Evolutionary conservation across 176 grass and related monocot species (phyloP).

Genomic region (Hordeum marinum): DNA sequence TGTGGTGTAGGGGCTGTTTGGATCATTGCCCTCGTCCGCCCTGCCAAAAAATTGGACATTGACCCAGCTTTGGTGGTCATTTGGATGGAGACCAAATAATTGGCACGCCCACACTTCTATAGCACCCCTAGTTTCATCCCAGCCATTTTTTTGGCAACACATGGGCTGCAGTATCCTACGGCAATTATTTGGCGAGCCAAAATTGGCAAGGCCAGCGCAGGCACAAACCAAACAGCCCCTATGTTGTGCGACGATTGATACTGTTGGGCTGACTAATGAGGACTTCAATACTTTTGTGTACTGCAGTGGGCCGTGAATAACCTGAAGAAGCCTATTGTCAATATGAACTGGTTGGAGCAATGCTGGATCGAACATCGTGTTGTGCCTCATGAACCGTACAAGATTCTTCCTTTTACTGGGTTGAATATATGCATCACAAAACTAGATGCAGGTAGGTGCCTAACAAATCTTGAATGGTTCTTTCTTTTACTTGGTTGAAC

Average conservation of each 20-base stretch:
- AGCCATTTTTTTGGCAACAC: no score
- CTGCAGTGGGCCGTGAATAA: conserved; percentile 71
- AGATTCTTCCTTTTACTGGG: conserved; percentile 85
- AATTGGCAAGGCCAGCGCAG: no score
- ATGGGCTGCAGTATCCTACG: no score
- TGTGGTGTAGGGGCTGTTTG: background rate
- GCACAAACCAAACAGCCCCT: no score
- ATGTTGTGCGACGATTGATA: background rate
- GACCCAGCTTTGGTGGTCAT: no score
- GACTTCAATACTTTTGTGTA: conserved; percentile 31
- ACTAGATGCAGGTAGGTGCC: conserved; percentile 56
- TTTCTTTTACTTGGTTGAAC: conserved; percentile 73
- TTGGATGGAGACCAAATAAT: no score
- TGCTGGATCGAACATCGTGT: conserved; percentile 93
- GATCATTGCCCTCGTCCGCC: no score
- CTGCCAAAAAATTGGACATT: no score
- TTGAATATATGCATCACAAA: conserved; percentile 87
- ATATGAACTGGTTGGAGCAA: conserved; percentile 66
- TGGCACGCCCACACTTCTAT: no score
- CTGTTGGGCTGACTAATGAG: conserved; percentile 22
- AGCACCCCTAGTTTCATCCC: no score
- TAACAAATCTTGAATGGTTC: conserved; percentile 60
- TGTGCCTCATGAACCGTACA: conserved; percentile 89
- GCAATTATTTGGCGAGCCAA: no score
- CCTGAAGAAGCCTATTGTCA: conserved; percentile 88